Base-by-base conservation (phyloP, 1,284 basidiomycete species). In the Melampsora americana region DNA sequence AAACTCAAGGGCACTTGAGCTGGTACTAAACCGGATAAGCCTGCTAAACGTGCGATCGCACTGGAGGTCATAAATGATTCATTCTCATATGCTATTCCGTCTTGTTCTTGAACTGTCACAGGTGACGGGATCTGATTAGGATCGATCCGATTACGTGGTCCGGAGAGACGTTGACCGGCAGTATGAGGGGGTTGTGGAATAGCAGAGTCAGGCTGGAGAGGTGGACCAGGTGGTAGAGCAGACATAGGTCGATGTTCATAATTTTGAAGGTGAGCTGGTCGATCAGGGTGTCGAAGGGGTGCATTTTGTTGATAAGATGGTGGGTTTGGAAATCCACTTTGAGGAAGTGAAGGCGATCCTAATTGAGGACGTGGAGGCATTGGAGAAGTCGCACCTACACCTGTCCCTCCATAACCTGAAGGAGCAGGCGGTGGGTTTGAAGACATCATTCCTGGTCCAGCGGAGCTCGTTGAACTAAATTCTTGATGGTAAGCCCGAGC, bases 41-140 rank as follows among this genome's bases (percentile, higher is more conserved):
- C 26, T 23, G 53, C 53, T 28, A 56, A 56, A 16, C 53, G 11
- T 39, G 9, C 5, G 56, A 89, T 91, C 0, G 90, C 84, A 77
- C 90, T 80, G 90, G 85, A 85, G 5, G 92, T 94, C 83, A 88
- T 86, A 79, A 89, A 94, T 73, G 88, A 85, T 81, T 92, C 88
- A 56, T 88, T 85, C 79, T 92, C 89, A 89, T 93, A 96, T 85
- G 88, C 85, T 76, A 89, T 88, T 80, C 92, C 89, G 85, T 98
- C 95, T 26, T 87, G 85, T 80, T 95, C 91, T 79, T 92, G 89
- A 16, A 89, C 86, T 76, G 92, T 90, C 35, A 93, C 89, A 16
- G 93, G 92, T 9, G 93, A 94, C 6, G 96, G 96, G 66, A 99
- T 90, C 83, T 97, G 93, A 79, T 86, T 88, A 3, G 92, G 90